These are phyloP conservation scores for Zymoseptoria brevis DNA, from an alignment of 2,329 filamentous ascomycete genomes.

Conservation along the genomic window DNA sequence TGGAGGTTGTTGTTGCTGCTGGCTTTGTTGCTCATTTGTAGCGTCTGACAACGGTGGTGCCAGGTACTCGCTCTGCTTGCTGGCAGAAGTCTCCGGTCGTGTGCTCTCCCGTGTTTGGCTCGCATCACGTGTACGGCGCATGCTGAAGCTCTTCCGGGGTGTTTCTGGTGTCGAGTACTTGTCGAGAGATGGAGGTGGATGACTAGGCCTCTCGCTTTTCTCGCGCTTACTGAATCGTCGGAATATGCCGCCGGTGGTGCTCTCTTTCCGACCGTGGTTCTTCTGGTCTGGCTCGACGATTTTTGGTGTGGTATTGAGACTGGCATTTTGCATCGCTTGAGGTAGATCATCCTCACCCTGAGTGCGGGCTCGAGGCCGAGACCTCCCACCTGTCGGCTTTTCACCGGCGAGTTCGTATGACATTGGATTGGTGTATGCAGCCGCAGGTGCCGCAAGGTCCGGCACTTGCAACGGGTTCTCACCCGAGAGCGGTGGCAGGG, in stretches of 20 bases:
- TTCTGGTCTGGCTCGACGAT: slow-evolving; percentile 31
- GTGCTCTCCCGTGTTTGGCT: slow-evolving; percentile 32
- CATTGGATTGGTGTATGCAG: slow-evolving; percentile 78
- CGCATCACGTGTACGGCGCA: slow-evolving; percentile 53
- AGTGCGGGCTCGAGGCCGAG: slow-evolving; percentile 77
- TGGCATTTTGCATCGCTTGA: slow-evolving; percentile 61
- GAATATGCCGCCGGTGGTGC: slow-evolving; percentile 73
- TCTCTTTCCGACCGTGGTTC: slow-evolving; percentile 63
- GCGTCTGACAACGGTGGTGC: slow-evolving; percentile 59
- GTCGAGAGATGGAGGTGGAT: slow-evolving; percentile 67
- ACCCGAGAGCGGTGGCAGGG: slow-evolving; percentile 49
- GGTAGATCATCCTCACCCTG: slow-evolving; percentile 89
- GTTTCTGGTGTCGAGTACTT: slow-evolving; percentile 68
- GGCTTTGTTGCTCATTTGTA: slow-evolving; percentile 22
- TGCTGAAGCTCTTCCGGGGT: slow-evolving; percentile 82
- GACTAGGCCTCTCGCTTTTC: slow-evolving; percentile 51
- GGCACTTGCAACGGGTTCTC: slow-evolving; percentile 56
- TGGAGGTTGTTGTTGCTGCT: neutral
- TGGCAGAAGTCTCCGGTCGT: slow-evolving; percentile 52
- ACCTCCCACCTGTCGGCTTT: slow-evolving; percentile 73
- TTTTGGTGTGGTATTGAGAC: slow-evolving; percentile 50
- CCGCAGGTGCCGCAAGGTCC: slow-evolving; percentile 71
- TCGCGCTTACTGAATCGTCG: slow-evolving; percentile 87
- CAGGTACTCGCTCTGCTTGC: slow-evolving; percentile 52
- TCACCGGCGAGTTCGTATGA: slow-evolving; percentile 85